Evolutionary conservation across 2,329 filamentous ascomycete species (phyloP), one percentile per base, ranked within the genome.

Genomic region (Alternaria gansuensis): DNA sequence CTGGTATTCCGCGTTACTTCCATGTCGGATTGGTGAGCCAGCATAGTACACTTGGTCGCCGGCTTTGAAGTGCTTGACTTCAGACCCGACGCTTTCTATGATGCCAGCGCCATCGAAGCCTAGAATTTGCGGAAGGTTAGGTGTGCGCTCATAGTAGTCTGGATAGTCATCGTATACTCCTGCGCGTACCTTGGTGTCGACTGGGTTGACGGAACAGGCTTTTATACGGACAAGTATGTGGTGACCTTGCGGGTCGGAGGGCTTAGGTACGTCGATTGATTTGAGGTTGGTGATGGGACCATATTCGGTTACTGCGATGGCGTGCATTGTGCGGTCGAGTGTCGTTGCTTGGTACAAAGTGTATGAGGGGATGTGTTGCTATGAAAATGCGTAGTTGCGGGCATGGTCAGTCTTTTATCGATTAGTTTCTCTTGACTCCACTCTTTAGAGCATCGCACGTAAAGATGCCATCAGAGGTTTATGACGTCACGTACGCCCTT

Each of bases 101-200:
- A 31, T 9, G 23, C 55, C 55, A 4, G 55, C 55, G 28, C 50
- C 50, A n/a, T 57, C 55, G 14, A 57, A 57, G 23, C 55, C 55
- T 11, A 57, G 55, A 9, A 57, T 57, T 39, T 57, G 54, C 8
- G 55, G 55, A 6, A 54, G 55, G 2, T 26, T 36, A 10, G 55
- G 55, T 17, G 28, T 46, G 3, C 55, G 55, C 10, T 46, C 36
- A 9, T 54, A 57, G 36, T 57, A 57, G 50, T 57, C 55, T 29
- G 55, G 55, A 24, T 57, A 57, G 29, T 57, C 55, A n/a, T 57
- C 55, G 29, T 57, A 57, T 21, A 23, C 43, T 6, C 55, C 55
- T 26, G 55, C 55, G 33, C 55, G 55, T 3, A 43, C 55, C 34
- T 57, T 57, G 4, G 55, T 57, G 29, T 57, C 55, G 23, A 57